Conservation (phyloP, 768 basidiomycete species). For the Agaricus sinodeliciosus region DNA sequence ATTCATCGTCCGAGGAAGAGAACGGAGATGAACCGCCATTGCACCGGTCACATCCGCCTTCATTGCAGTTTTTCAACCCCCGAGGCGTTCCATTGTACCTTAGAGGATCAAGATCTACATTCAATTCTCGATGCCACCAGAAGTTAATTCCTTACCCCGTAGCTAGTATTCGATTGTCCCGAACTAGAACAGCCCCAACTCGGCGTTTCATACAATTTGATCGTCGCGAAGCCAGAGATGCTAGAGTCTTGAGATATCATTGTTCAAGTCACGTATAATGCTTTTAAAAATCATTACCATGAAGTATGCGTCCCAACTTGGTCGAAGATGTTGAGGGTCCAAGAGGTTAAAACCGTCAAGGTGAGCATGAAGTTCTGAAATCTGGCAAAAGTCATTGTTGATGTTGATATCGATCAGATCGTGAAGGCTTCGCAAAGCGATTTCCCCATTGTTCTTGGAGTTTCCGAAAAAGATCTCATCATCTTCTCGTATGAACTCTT, state of each 20-base stretch:
- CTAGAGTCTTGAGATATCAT: conserved; percentile 55
- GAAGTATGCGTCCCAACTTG: conserved; percentile 95
- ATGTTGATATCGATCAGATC: conserved; percentile 57
- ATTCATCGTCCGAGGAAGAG: conserved; percentile 54
- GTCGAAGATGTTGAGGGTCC: conserved; percentile 71
- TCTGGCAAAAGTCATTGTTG: conserved; percentile 52
- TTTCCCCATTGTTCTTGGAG: conserved; percentile 9
- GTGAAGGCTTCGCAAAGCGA: conserved; percentile 24
- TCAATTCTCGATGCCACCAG: background rate
- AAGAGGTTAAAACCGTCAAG: conserved; percentile 65
- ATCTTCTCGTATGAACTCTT: conserved; percentile 68
- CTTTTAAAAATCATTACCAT: conserved; percentile 54
- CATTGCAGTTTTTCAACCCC: conserved; percentile 81
- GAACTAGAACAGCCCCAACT: conserved; percentile 90
- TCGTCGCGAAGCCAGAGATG: conserved; percentile 80
- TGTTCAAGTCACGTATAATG: background rate
- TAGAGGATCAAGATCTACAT: conserved; percentile 1
- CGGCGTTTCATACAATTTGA: conserved; percentile 98
- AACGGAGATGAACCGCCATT: conserved; percentile 43
- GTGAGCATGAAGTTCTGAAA: conserved; percentile 50
- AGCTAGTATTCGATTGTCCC: conserved; percentile 71
- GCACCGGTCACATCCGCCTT: conserved; percentile 86
- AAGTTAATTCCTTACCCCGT: conserved; percentile 51
- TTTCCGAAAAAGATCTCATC: conserved; percentile 65
- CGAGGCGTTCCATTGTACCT: conserved; percentile 97